These are phyloP conservation scores for Crepidotus variabilis DNA, from an alignment of 768 basidiomycete genomes.

Conservation along the genomic window DNA sequence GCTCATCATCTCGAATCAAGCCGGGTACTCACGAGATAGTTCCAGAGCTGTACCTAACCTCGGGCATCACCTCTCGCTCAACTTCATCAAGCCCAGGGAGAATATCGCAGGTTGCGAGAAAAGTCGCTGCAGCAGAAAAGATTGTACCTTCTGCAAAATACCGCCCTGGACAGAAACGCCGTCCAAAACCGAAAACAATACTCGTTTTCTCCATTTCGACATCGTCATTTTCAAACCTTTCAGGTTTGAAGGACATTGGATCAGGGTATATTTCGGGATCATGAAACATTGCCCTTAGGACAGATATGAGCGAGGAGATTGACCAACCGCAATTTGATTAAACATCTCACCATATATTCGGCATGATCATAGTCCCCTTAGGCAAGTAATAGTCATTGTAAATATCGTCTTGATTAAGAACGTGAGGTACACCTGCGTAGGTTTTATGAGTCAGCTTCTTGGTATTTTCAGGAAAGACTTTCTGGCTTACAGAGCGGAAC, in stretches of 20 bases:
- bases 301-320: not conserved
- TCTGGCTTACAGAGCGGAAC: slow-evolving; percentile 34
- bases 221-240: slow-evolving; percentile 44
- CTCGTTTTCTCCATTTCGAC: slow-evolving; percentile 30
- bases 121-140: slow-evolving; percentile 13
- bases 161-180: slow-evolving; percentile 39
- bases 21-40: slow-evolving; percentile 8
- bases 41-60: slow-evolving; percentile 5
- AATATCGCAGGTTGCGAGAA: slow-evolving; percentile 13
- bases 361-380: slow-evolving; percentile 42
- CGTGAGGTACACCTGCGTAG: slow-evolving; percentile 22
- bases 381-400: slow-evolving; percentile 12
- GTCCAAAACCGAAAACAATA: slow-evolving; percentile 37
- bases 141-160: slow-evolving; percentile 14
- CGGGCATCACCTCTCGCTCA: slow-evolving; percentile 10
- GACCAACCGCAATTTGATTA: not conserved
- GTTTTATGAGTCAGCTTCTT: no score
- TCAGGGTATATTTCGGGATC: slow-evolving; percentile 49
- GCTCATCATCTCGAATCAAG: no score
- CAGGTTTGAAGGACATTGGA: slow-evolving; percentile 56
- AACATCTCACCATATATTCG: slow-evolving; percentile 42
- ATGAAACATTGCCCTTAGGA: slow-evolving; percentile 38
- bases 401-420: slow-evolving; percentile 15
- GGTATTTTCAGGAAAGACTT: not conserved
- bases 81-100: slow-evolving; percentile 9